These are phyloP conservation scores for Candida koratica DNA, from an alignment of 805 yeast genomes.

Conservation along the genomic window DNA sequence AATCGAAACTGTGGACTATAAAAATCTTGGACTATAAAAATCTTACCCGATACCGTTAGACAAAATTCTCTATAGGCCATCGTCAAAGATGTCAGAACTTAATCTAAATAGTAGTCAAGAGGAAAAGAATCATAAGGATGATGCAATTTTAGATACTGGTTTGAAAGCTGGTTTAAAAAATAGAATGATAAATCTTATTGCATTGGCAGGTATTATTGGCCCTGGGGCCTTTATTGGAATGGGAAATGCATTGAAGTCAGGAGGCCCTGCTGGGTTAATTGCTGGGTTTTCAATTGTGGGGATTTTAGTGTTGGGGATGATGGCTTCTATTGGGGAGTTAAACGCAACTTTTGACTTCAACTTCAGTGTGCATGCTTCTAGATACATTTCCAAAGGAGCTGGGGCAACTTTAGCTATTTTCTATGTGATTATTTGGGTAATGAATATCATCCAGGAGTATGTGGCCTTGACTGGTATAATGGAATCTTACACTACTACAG, in stretches of 20 bases:
- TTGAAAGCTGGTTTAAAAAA: constrained; percentile 41
- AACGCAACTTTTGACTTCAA: constrained; percentile 37
- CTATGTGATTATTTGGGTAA: constrained; percentile 41
- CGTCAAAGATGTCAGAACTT: too few species aligned
- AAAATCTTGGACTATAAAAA: too few species aligned
- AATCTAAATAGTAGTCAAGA: too few species aligned
- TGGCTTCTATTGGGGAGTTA: constrained; percentile 40
- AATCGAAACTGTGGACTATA: too few species aligned
- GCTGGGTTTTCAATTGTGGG: constrained; percentile 51
- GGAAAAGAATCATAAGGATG: constrained; percentile 5
- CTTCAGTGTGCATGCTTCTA: constrained; percentile 42
- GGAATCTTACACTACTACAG: constrained; percentile 39
- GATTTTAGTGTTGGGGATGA: constrained; percentile 33
- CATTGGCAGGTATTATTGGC: constrained; percentile 33
- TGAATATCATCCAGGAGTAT: constrained; percentile 38
- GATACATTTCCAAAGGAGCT: constrained; percentile 34
- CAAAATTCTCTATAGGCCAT: too few species aligned
- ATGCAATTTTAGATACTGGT: constrained; percentile 3
- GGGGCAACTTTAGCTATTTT: constrained; percentile 40
- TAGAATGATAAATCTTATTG: constrained; percentile 21
- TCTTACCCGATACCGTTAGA: too few species aligned
- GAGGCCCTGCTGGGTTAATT: constrained; percentile 44
- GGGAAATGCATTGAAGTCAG: constrained; percentile 45
- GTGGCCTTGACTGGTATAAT: constrained; percentile 45
- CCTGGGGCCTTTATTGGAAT: constrained; percentile 56